Evolutionary conservation across 306 rosid species (phyloP), one percentile per base, ranked within the genome.

Genomic region (Castanea mollissima): DNA sequence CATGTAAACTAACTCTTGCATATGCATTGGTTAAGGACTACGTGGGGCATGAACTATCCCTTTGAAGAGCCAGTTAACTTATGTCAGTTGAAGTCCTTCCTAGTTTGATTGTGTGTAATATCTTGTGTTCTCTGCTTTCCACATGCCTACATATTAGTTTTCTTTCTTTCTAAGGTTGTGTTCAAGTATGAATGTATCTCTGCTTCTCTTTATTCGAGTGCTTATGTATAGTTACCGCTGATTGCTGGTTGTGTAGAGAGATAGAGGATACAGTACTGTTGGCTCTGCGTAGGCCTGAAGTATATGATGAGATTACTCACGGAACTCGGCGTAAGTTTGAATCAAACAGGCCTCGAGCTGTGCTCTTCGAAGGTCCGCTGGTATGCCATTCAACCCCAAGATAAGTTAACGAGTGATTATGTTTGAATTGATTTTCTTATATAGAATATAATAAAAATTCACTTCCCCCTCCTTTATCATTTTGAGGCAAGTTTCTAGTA

Each of bases 311-410:
- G 64, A 92, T 94, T 79, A 97, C 98, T 46, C 91, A 85, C 23
- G 90, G 89, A 63, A 94, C 98, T 71, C 91, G 94, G 60, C 74
- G 85, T 46, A 94, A 92, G 84, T 94, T 91, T 83, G 97, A 94
- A 82, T 88, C 97, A 38, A 94, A 91, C 80, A 90, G 89, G 83
- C 97, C 97, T 81, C 93, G 94, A 69, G 98, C 98, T 69, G 97
- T 94, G 76, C 91, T 94, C 64, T 94, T 94, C 74, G 97, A 94
- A 78, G 98, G 98, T 71, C 98, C 98, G 79, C 97, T 83, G 98
- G 98, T 91, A 38, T 85, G 85, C 69, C 70, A 52, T 20, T 14
- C 52, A 51, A 60, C 41, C 58, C 34, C 16, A 16, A 27, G 27
- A 15, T 29, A 56, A 10, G 20, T 68, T 25, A 7, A 23, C 25